Evolutionary conservation across 2,329 filamentous ascomycete species (phyloP).

Genomic region (Elsinoe fawcettii): DNA sequence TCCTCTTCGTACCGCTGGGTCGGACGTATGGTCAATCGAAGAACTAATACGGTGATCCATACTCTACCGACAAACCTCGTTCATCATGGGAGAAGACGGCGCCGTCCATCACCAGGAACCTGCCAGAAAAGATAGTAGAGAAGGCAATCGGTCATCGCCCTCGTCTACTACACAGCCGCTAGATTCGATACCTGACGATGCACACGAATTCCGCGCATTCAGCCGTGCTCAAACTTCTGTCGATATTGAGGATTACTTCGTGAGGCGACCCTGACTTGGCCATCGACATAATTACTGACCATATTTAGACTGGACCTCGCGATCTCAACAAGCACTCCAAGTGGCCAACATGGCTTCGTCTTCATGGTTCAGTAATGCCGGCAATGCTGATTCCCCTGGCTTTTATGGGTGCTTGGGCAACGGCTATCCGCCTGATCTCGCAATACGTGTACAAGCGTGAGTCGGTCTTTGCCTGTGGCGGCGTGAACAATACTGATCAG

Average conservation of each 20-base stretch:
- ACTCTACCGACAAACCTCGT: background rate
- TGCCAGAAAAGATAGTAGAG: background rate
- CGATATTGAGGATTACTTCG: slow-evolving; percentile 27
- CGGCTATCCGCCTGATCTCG: slow-evolving; percentile 53
- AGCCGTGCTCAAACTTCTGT: slow-evolving; percentile 20
- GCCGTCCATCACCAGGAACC: background rate
- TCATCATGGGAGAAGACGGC: slow-evolving; percentile 4
- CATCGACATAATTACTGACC: background rate
- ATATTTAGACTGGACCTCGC: slow-evolving; percentile 45
- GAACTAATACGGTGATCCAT: background rate
- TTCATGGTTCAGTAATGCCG: slow-evolving; percentile 68
- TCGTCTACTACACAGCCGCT: slow-evolving; percentile 7
- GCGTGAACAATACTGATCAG: too few relatives aligned
- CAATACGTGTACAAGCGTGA: slow-evolving; percentile 34
- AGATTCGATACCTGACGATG: slow-evolving; percentile 7
- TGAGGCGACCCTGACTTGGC: background rate
- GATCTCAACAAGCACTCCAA: slow-evolving; percentile 67
- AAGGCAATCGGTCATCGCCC: background rate
- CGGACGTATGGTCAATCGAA: background rate
- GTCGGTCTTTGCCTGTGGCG: slow-evolving; percentile 10
- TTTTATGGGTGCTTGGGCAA: slow-evolving; percentile 58
- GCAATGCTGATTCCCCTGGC: slow-evolving; percentile 64
- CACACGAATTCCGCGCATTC: slow-evolving; percentile 9
- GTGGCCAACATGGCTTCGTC: slow-evolving; percentile 65
- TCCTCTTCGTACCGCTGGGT: background rate